Percentiles rank a stretch among this genome's conserved stretches.
Conservation (phyloP, 768 basidiomycete species). For the Peribolospora kevripleyi region DNA sequence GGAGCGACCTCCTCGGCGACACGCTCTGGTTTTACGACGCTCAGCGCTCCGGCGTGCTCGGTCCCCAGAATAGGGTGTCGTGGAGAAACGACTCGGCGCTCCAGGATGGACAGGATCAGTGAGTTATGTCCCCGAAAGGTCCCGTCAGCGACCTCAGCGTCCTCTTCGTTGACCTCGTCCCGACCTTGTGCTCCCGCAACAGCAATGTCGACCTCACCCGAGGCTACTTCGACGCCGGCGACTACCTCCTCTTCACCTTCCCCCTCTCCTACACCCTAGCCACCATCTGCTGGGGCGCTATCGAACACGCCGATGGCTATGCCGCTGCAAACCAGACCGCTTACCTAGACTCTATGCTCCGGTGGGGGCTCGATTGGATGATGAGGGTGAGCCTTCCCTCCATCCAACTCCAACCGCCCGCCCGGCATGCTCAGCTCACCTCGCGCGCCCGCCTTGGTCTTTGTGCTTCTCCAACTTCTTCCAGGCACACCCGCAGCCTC, state of each 20-base stretch:
- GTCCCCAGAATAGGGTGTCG: conserved; percentile 40
- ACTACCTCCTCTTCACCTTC: conserved; percentile 10
- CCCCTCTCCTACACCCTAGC: conserved; percentile 51
- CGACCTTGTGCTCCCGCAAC: too few relatives aligned
- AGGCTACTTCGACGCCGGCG: conserved; percentile 84
- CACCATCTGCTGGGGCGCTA: conserved; percentile 75
- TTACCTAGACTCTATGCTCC: conserved; percentile 72
- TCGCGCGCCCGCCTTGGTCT: not conserved
- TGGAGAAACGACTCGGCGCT: conserved; percentile 70
- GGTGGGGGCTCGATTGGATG: conserved; percentile 80
- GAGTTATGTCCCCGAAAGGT: conserved; percentile 17
- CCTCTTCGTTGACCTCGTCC: too few relatives aligned
- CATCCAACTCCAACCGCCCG: not conserved
- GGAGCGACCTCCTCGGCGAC: conserved; percentile 17
- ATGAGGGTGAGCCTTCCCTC: conserved; percentile 37
- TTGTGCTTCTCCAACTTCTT: not conserved
- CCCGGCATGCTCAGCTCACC: not conserved
- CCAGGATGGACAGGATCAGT: conserved; percentile 49
- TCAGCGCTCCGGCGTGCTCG: conserved; percentile 56
- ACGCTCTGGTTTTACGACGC: conserved; percentile 75
- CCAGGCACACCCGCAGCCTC: conserved; percentile 53
- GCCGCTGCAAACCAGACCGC: conserved; percentile 63
- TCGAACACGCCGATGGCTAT: conserved; percentile 63
- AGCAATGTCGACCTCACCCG: conserved; percentile 37
- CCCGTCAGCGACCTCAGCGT: too few relatives aligned